Conservation (phyloP, 169 alveolate genomes). For the Amoebophrya sp. region DNA sequence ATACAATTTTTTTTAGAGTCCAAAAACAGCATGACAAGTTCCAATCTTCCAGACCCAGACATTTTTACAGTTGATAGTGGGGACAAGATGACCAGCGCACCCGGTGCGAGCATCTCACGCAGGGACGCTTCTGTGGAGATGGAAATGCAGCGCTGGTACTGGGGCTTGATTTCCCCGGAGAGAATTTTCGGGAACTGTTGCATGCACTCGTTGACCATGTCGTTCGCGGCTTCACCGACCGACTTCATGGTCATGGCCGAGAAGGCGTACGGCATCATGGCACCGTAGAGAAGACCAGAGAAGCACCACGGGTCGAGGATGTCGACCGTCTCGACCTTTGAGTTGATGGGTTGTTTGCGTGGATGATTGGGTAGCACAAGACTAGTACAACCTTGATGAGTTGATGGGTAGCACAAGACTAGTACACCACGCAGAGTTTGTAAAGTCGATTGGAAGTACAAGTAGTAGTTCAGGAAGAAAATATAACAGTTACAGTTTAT, state of each 20-base stretch:
- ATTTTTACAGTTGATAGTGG: too few species aligned
- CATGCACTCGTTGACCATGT: slow-evolving; percentile 74
- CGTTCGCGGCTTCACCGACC: slow-evolving; percentile 79
- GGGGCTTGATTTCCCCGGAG: slow-evolving; percentile 34
- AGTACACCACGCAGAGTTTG: too few species aligned
- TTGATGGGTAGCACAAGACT: too few species aligned
- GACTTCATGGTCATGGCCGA: slow-evolving; percentile 81
- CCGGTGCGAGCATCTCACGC: slow-evolving; percentile 77
- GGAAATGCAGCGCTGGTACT: slow-evolving; percentile 36
- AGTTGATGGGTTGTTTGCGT: too few species aligned
- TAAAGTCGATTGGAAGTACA: too few species aligned
- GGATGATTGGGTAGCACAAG: too few species aligned
- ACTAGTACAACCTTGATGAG: too few species aligned
- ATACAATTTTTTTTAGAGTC: too few species aligned
- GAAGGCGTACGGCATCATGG: slow-evolving; percentile 81
- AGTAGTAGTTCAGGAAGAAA: too few species aligned
- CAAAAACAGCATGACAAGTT: too few species aligned
- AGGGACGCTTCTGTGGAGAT: slow-evolving; percentile 63
- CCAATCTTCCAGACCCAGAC: too few species aligned
- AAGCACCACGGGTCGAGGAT: slow-evolving; percentile 69
- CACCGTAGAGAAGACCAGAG: slow-evolving; percentile 73
- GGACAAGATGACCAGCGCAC: slow-evolving; percentile 63
- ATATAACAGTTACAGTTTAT: neutral
- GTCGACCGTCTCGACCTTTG: slow-evolving; percentile 50
- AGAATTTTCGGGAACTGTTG: slow-evolving; percentile 59